Evolutionary conservation across 164 flowering plant species (phyloP).

Genomic region (Santalum album): DNA sequence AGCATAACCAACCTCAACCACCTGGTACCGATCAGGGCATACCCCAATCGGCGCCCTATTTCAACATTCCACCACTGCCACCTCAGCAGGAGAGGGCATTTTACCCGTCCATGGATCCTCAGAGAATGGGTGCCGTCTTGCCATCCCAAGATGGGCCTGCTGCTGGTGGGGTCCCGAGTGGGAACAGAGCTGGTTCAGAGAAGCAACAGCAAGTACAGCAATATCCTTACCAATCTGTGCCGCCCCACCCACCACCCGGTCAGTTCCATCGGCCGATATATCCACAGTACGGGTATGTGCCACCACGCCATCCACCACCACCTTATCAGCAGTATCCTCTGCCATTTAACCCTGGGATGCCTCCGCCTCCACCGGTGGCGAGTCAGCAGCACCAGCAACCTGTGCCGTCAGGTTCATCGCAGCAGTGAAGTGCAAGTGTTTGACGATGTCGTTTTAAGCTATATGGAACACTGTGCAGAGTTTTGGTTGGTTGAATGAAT

Average conservation of each 20-base stretch:
- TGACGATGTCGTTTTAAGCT: conserved; percentile 11
- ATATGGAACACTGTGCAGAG: too few relatives aligned
- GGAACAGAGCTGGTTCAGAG: too few relatives aligned
- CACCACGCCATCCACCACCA: conserved; percentile 24
- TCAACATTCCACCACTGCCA: conserved; percentile 71
- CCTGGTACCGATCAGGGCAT: conserved; percentile 61
- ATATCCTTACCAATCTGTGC: conserved; percentile 41
- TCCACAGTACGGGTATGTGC: conserved; percentile 56
- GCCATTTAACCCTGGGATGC: conserved; percentile 23
- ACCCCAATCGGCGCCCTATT: conserved; percentile 47
- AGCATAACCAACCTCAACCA: conserved; percentile 57
- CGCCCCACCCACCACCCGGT: conserved; percentile 49
- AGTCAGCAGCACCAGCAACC: conserved; percentile 25
- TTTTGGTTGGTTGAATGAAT: too few relatives aligned
- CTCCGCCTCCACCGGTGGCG: conserved; percentile 18
- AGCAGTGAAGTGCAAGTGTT: conserved; percentile 22
- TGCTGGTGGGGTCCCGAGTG: conserved; percentile 34
- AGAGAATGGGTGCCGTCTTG: conserved; percentile 84
- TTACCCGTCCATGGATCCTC: conserved; percentile 96
- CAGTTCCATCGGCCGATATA: conserved; percentile 42
- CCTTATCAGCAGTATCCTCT: conserved; percentile 39
- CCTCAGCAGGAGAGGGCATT: conserved; percentile 57
- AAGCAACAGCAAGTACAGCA: too few relatives aligned
- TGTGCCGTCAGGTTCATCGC: conserved; percentile 15
- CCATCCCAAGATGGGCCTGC: conserved; percentile 57